Evolutionary conservation across 768 basidiomycete genomes (phyloP).

Genomic region (Suillus discolor): DNA sequence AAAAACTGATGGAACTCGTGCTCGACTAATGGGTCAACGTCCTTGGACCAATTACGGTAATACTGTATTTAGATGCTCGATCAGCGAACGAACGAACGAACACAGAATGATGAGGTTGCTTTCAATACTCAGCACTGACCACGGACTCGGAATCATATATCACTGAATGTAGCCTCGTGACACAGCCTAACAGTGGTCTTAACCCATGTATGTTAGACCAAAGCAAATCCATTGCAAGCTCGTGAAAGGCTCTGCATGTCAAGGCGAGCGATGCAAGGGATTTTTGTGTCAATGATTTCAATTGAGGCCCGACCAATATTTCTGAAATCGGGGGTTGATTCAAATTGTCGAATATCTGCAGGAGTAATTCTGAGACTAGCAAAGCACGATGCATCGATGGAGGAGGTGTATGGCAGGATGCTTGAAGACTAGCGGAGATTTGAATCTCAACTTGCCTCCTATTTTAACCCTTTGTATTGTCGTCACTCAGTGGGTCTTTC

Average conservation of each 20-base stretch:
- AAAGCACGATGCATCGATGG: background rate
- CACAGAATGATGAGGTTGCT: background rate
- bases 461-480: no score
- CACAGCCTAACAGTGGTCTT: constrained; percentile 1
- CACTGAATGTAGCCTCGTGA: background rate
- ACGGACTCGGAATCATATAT: background rate
- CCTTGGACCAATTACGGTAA: background rate
- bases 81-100: background rate
- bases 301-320: background rate
- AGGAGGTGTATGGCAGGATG: background rate
- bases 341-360: background rate
- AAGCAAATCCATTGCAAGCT: constrained; percentile 8
- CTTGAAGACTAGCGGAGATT: background rate
- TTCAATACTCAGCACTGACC: background rate
- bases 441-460: background rate
- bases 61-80: background rate
- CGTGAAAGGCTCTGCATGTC: constrained; percentile 10
- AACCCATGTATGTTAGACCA: constrained; percentile 2
- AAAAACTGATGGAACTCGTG: background rate
- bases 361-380: background rate
- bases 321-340: background rate
- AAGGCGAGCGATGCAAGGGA: constrained; percentile 5
- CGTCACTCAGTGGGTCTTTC: no score
- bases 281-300: background rate
- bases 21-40: background rate